phyloP scores from a whole-genome alignment of 2,329 filamentous ascomycete genomes.

The Ophiostoma triangulosporum region DNA sequence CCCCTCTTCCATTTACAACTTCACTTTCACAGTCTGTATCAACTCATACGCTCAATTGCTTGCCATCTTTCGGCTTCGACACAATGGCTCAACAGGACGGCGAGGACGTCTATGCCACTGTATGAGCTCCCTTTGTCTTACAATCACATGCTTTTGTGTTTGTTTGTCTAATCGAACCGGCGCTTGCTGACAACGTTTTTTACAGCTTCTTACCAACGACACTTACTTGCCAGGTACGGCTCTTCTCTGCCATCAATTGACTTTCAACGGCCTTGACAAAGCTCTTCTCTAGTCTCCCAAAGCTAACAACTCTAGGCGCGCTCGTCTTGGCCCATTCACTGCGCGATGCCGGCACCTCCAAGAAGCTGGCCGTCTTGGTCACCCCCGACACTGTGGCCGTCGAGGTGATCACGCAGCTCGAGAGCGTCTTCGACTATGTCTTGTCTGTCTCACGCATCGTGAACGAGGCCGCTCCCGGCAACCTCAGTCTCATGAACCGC shows the following conservation, averaged over 20 bases:
- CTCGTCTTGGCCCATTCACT: slow-evolving; percentile 89
- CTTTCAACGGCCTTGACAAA: too few species aligned
- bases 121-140: slow-evolving; percentile 20
- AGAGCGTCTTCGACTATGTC: slow-evolving; percentile 79
- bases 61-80: slow-evolving; percentile 12
- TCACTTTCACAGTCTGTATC: neutral
- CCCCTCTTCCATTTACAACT: neutral
- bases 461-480: slow-evolving; percentile 57
- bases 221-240: slow-evolving; percentile 77
- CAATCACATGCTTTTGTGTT: neutral
- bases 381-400: slow-evolving; percentile 66
- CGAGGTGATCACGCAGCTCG: slow-evolving; percentile 62
- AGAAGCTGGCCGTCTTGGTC: slow-evolving; percentile 74
- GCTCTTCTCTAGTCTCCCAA: neutral
- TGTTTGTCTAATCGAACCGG: neutral
- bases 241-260: neutral
- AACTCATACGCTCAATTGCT: neutral
- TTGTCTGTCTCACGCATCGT: slow-evolving; percentile 70
- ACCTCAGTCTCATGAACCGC: slow-evolving; percentile 84
- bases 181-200: slow-evolving; percentile 3
- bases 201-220: slow-evolving; percentile 81
- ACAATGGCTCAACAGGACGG: slow-evolving; percentile 26
- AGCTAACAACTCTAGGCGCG: slow-evolving; percentile 46
- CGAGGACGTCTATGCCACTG: slow-evolving; percentile 44
- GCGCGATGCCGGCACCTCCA: slow-evolving; percentile 74